Evolutionary conservation across 2,329 filamentous ascomycete genomes (phyloP), one percentile per base, ranked within the genome.

Genomic region (Conoideocrella luteorostrata): DNA sequence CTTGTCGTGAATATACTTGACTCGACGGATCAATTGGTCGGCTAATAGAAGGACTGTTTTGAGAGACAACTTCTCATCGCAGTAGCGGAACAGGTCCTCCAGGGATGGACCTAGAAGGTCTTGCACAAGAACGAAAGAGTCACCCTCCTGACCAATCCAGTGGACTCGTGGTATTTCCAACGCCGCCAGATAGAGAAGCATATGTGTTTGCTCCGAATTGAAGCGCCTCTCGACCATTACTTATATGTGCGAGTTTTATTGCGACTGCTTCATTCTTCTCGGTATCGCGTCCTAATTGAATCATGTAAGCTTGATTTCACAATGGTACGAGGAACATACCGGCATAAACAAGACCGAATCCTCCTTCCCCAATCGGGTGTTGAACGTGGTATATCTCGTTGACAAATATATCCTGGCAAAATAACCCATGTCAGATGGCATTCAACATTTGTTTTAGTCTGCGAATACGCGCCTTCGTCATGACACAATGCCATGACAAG

Each of bases 81-180:
- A 97, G 70, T 97, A 97, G 80, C 97, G 97, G 86, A 98, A 97
- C 28, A 98, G 79, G 64, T 98, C 93, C 71, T 98, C 93, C 67
- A 98, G 73, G 61, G 86, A 93, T 54, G 93, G 93, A 26, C 93
- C 93, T 46, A 98, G 86, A 21, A 98, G 83, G 62, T 98, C 93
- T 53, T 97, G 82, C 40, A 98, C 93, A 90, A 98, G 96, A 66
- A 91, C 93, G 70, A 97, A 97, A 81, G 97, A 97, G 73, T 97
- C 93, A 70, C 91, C 96, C 71, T 98, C 93, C 48, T 90, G 96
- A 56, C 93, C 93, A 69, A 96, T 98, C 93, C 91, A 98, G 69
- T 90, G 88, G 62, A 97, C 93, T 62, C 96, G 96, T 40, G 93
- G 93, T 53, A 98, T 97, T n/a, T 48, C 93, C 93, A 56, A 97